These are phyloP conservation scores for Dioszegia crocea DNA, from an alignment of 768 basidiomycete species.

Conservation along the genomic window DNA sequence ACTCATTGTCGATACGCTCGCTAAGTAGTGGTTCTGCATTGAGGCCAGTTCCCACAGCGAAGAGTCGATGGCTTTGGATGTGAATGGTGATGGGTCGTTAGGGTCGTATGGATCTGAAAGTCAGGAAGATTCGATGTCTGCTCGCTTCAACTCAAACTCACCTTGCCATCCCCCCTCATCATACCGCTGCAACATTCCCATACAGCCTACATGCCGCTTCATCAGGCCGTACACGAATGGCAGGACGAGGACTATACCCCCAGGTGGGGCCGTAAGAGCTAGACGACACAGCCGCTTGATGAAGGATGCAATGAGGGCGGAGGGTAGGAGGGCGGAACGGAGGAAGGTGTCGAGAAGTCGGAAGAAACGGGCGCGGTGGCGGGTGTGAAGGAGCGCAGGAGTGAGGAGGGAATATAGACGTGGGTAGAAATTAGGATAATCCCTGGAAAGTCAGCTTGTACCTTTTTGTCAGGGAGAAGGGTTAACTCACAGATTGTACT, in stretches of 20 bases:
- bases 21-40: slow-evolving; percentile 75
- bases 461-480: neutral
- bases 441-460: slow-evolving; percentile 55
- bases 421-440: slow-evolving; percentile 93
- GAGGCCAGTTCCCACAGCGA: slow-evolving; percentile 89
- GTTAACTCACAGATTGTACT: slow-evolving; percentile 78
- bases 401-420: slow-evolving; percentile 86
- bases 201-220: slow-evolving; percentile 83
- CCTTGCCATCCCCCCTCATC: slow-evolving; percentile 27
- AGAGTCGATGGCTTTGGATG: slow-evolving; percentile 74
- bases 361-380: slow-evolving; percentile 92
- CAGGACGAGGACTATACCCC: slow-evolving; percentile 82
- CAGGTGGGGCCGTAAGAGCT: slow-evolving; percentile 77
- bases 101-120: slow-evolving; percentile 64
- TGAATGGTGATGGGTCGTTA: slow-evolving; percentile 65
- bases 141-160: too few relatives aligned
- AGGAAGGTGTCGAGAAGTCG: slow-evolving; percentile 85
- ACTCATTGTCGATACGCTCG: slow-evolving; percentile 77
- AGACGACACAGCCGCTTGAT: slow-evolving; percentile 83
- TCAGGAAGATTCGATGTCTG: too few relatives aligned
- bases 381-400: slow-evolving; percentile 79
- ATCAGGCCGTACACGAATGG: slow-evolving; percentile 93
- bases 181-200: slow-evolving; percentile 82
- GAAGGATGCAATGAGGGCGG: slow-evolving; percentile 88
- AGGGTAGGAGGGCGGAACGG: slow-evolving; percentile 83